Evolutionary conservation across 1,139 yeast species (phyloP).

Genomic region (Taphrina confusa): DNA sequence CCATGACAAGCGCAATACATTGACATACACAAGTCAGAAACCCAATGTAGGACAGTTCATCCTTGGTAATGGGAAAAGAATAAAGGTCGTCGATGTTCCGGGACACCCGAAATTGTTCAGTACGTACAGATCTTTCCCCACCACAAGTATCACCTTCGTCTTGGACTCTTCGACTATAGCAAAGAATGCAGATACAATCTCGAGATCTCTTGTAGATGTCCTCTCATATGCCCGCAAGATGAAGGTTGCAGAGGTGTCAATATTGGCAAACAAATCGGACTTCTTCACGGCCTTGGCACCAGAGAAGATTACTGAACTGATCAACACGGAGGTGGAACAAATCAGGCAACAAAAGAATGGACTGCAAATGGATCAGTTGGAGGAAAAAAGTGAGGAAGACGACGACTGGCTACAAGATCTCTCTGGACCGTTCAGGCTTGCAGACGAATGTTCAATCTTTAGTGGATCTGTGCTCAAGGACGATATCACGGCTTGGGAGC

Average conservation of each 20-base stretch:
- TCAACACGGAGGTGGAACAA: conserved; percentile 10
- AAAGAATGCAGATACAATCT: conserved; percentile 11
- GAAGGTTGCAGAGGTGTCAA: background rate
- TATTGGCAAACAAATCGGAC: conserved; percentile 30
- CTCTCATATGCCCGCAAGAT: conserved; percentile 7
- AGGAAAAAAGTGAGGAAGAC: conserved; percentile 14
- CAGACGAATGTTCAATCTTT: conserved; percentile 8
- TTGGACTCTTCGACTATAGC: conserved; percentile 17
- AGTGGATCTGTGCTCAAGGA: conserved; percentile 28
- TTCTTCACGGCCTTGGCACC: conserved; percentile 25
- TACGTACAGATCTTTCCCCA: background rate
- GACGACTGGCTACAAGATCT: conserved; percentile 27
- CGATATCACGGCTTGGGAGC: conserved; percentile 9
- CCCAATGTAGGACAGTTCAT: background rate
- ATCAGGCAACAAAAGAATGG: conserved; percentile 17
- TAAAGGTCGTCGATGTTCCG: conserved; percentile 19
- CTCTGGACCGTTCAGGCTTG: conserved; percentile 8
- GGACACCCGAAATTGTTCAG: conserved; percentile 31
- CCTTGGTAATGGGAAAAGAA: background rate
- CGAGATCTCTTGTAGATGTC: conserved; percentile 6
- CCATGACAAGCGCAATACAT: background rate
- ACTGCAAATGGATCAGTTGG: conserved; percentile 24
- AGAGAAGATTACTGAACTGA: conserved; percentile 12
- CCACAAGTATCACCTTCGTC: conserved; percentile 20
- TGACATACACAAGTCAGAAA: conserved; percentile 9